A percentile compares a stretch with the other conserved stretches of the same genome.
Conservation (phyloP, 2,329 filamentous ascomycete genomes). For the Ophiostoma piceae region DNA sequence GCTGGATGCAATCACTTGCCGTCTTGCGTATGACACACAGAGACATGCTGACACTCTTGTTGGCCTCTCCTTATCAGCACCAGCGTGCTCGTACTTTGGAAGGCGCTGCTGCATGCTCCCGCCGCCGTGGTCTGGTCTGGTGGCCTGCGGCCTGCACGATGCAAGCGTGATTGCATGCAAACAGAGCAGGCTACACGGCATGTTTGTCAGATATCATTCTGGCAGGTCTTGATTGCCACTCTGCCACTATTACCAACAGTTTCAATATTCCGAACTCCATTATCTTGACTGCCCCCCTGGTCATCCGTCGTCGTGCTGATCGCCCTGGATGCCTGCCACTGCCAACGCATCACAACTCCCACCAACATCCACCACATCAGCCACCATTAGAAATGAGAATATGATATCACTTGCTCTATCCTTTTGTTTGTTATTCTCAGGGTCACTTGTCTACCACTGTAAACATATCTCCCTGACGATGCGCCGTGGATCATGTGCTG, state of each 20-base stretch:
- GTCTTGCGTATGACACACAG: not conserved
- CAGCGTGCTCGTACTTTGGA: not conserved
- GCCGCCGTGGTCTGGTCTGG: not conserved
- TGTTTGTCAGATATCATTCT: not conserved
- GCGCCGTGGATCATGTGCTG: not conserved
- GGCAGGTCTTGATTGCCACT: not conserved
- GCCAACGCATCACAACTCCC: not conserved
- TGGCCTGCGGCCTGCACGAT: not conserved
- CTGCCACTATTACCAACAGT: no score
- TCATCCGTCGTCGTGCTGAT: not conserved
- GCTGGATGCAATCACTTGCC: not conserved
- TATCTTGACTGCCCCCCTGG: not conserved
- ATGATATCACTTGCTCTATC: not conserved
- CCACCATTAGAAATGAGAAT: not conserved
- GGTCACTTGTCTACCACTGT: not conserved
- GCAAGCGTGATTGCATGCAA: constrained; percentile 9
- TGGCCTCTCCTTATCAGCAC: not conserved
- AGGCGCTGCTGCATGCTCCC: not conserved
- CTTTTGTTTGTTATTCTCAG: not conserved
- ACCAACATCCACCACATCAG: not conserved
- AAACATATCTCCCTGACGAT: no score
- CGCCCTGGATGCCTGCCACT: not conserved
- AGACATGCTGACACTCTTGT: not conserved
- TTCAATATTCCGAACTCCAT: not conserved
- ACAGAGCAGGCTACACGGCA: constrained; percentile 5